Evolutionary conservation across 2,329 filamentous ascomycete species (phyloP).

Genomic region (Exophiala viscosa): DNA sequence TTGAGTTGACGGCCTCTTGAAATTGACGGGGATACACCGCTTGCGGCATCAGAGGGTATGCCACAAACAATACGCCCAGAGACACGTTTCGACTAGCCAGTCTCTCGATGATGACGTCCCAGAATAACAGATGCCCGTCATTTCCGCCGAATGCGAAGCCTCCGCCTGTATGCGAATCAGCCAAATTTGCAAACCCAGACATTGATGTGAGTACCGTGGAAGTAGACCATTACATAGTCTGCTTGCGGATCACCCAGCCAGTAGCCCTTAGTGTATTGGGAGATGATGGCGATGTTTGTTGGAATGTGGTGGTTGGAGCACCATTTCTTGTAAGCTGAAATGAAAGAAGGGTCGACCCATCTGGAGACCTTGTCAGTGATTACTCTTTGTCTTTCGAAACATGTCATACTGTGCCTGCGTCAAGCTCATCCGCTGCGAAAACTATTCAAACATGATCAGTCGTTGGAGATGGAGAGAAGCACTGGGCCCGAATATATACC

Average conservation of each 20-base stretch:
- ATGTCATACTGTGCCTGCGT: conserved; percentile 7
- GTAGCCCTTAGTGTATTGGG: conserved; percentile 11
- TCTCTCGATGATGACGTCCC: conserved; percentile 7
- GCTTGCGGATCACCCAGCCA: conserved; percentile 19
- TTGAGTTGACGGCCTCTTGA: conserved; percentile 38
- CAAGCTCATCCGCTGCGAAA: conserved; percentile 1
- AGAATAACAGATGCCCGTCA: conserved; percentile 19
- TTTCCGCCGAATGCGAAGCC: conserved; percentile 18
- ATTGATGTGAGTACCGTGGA: conserved; percentile 11
- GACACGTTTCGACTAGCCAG: conserved; percentile 36
- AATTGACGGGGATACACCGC: conserved; percentile 43
- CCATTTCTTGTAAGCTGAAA: conserved; percentile 13
- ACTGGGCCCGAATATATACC: conserved; percentile 3
- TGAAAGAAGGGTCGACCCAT: conserved; percentile 25
- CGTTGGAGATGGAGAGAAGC: neutral
- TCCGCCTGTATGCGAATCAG: conserved; percentile 10
- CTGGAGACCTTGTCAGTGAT: conserved; percentile 22
- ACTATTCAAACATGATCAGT: neutral
- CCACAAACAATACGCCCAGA: conserved; percentile 51
- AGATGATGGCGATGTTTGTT: conserved; percentile 13
- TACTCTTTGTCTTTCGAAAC: conserved; percentile 11
- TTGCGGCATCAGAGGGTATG: conserved; percentile 54
- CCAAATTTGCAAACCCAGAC: neutral
- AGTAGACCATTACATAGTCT: conserved; percentile 18
- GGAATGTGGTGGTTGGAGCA: conserved; percentile 8